Evolutionary conservation across 2,329 filamentous ascomycete genomes (phyloP).

Genomic region (Zasmidium cellare): DNA sequence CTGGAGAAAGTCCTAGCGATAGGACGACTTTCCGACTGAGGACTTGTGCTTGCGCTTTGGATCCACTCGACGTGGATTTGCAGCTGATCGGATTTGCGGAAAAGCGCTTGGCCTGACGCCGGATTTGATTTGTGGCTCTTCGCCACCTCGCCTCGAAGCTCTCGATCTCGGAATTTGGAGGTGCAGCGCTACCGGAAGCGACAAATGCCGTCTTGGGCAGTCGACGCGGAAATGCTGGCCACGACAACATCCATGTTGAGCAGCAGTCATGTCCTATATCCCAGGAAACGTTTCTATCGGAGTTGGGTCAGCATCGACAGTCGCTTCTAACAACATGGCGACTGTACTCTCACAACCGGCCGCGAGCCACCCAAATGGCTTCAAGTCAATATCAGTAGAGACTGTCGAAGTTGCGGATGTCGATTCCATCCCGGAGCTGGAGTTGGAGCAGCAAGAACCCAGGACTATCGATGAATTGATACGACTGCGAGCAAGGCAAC

Average conservation of each 20-base stretch:
- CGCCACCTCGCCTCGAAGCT: background rate
- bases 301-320: no score
- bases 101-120: background rate
- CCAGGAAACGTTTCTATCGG: no score
- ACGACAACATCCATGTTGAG: no score
- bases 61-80: no score
- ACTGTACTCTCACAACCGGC: background rate
- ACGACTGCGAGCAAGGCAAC: constrained; percentile 13
- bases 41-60: no score
- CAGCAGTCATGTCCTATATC: no score
- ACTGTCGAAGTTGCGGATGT: constrained; percentile 1
- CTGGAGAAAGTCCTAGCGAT: no score
- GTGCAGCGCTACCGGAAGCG: background rate
- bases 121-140: background rate
- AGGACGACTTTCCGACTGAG: no score
- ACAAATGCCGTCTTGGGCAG: background rate
- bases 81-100: background rate
- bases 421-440: constrained; percentile 6
- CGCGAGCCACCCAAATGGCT: background rate
- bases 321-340: background rate
- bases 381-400: background rate
- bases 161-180: background rate
- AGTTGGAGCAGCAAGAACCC: constrained; percentile 12
- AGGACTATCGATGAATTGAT: constrained; percentile 24
- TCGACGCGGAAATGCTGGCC: background rate